Evolutionary conservation across 106 monocot species (phyloP), one percentile per base, ranked within the genome.

Genomic region (Iris macrosiphon): DNA sequence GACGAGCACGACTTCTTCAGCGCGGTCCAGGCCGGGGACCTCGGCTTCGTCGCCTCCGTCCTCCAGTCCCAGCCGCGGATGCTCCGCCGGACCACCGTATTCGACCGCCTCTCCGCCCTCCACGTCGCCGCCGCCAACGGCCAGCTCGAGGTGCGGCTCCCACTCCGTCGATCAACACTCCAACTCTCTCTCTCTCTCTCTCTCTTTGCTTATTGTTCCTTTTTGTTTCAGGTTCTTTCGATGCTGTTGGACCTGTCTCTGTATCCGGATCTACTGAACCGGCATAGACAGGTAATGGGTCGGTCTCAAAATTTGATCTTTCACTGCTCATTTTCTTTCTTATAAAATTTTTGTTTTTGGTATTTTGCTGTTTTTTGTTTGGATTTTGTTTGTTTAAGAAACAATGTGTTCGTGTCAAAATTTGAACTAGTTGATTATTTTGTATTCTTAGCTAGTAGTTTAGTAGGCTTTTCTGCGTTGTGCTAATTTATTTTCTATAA

Each of bases 61-160:
- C 70, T 95, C 44, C 52, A 41, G 28, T 6, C 23, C 6, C 69
- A 79, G 8, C 79, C 77, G 2, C 38, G 51, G 27, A 49, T 90
- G 19, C 60, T 86, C 39, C 66, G 43, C 20, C 54, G 48, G 38
- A 42, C 68, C 46, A 89, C 78, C 31, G 21, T 81, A 39, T 89
- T 68, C 64, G 74, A 85, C 47, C 81, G 89, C 54, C 79, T 95
- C 73, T 95, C 89, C 48, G 68, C 89, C 11, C 81, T 87, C 54
- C 96, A 96, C 78, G 75, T 90, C 69, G 90, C 96, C 53, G 90
- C 89, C 34, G 79, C 83, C 14, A 82, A 80, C 55, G 86, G 86
- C 39, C 77, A 69, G 55, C 60, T 78, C 51, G 83, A 83, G 74
- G 89, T 96, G 16, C 3, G 74, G 6, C 31, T 16, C 30, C n/a